Evolutionary conservation across 2,329 filamentous ascomycete genomes (phyloP).

Genomic region (Claviceps arundinis): DNA sequence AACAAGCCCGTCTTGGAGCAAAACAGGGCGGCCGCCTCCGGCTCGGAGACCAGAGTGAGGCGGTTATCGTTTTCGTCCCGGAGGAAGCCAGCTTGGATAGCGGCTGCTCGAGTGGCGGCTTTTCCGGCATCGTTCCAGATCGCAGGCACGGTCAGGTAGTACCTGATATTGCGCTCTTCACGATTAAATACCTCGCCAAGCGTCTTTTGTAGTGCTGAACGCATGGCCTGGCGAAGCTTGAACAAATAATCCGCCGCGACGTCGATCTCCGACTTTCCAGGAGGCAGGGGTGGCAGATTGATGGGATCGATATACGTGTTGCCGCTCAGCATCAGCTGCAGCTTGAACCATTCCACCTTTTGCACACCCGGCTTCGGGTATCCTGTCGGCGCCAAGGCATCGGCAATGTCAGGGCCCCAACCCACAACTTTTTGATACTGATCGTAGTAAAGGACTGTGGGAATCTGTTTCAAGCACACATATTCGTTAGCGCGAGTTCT

Average conservation of each 20-base stretch:
- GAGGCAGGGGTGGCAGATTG: conserved; percentile 91
- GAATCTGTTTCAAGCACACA: conserved; percentile 49
- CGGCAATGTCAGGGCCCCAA: conserved; percentile 96
- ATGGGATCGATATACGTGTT: conserved; percentile 99
- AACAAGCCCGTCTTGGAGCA: conserved; percentile 93
- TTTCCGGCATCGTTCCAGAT: conserved; percentile 99
- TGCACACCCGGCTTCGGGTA: conserved; percentile 97
- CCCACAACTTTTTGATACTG: conserved; percentile 99
- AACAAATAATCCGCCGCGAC: conserved; percentile 99
- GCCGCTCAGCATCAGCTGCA: conserved; percentile 95
- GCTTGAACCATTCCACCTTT: conserved; percentile 99
- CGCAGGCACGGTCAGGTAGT: conserved; percentile 95
- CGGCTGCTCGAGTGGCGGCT: conserved; percentile 86
- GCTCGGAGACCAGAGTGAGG: conserved; percentile 86
- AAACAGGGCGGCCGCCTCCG: conserved; percentile 93
- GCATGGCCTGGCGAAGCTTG: conserved; percentile 94
- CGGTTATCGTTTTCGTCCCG: conserved; percentile 97
- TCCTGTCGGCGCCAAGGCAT: conserved; percentile 88
- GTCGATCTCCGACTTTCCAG: conserved; percentile 97
- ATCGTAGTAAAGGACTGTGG: conserved; percentile 98
- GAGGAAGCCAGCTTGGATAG: conserved; percentile 92
- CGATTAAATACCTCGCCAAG: conserved; percentile 94
- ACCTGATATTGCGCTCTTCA: conserved; percentile 94
- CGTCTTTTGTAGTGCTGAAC: conserved; percentile 88
- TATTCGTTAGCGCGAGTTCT: not conserved